Base-by-base conservation (phyloP, 352 stramenopile genomes). In the Phytophthora lateralis region DNA sequence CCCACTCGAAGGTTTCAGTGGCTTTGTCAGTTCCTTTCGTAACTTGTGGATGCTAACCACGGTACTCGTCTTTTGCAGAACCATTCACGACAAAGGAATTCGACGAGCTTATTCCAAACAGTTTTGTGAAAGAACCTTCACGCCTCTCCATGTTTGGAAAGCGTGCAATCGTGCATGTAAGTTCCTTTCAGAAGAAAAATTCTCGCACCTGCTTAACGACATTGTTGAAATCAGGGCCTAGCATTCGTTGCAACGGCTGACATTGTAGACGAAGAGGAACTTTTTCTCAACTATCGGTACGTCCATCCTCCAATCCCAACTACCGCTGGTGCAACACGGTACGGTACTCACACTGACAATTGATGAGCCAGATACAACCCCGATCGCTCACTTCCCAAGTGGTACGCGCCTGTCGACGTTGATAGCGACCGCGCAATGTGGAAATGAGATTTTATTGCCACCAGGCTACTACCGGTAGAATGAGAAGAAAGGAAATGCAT, bases 231-330 rank as follows among this genome's bases (percentile, higher is more conserved):
- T 10, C 14, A 95, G 87, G 73, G 85, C 14, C 58, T 96, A 18
- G 80, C 76, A 11, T 91, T 94, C 56, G 87, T 96, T 27, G 69
- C 87, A 11, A 89, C 78, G 6, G 71, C 78, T 0, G 80, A 96
- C n/a, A 93, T 96, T 48, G 69, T 85, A 53, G 77, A 96, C 43
- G 61, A 72, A 35, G 80, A 93, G 63, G 87, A 96, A 54, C 69
- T 96, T 0, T 92, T 96, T 45, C 74, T 96, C 32, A 96, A 96
- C 65, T 96, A 96, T 60, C 66, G 83, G 73, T 80, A 18, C 8
- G 55, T 68, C 8, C 21, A 32, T 44, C 39, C 17, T 32, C 46
- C 48, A 14, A 49, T 20, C 11, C 41, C n/a, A 21, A 55, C 43
- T 8, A 26, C 32, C 47, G 8, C 21, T 26, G 9, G 20, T 44